Conservation (phyloP, 2,329 filamentous ascomycete genomes). For the Periconia sp. region DNA sequence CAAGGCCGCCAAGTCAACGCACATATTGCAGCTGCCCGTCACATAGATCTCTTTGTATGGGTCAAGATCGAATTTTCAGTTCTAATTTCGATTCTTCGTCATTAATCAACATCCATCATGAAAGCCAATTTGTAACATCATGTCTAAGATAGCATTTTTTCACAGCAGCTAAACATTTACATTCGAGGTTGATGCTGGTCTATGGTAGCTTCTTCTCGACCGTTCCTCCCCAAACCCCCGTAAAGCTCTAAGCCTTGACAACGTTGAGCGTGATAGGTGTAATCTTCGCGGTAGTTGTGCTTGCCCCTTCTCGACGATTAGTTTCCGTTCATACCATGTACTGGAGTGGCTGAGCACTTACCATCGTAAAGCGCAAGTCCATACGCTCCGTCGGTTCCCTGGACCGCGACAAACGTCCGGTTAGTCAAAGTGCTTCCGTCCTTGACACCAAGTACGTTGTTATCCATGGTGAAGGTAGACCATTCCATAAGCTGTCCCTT, state of each 20-base stretch:
- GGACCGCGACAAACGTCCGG: slow-evolving; percentile 31
- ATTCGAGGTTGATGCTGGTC: too few relatives aligned
- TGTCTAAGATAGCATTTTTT: too few relatives aligned
- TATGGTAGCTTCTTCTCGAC: too few relatives aligned
- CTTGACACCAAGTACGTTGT: slow-evolving; percentile 30
- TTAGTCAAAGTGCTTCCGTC: slow-evolving; percentile 32
- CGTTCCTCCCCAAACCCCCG: too few relatives aligned
- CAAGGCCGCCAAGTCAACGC: too few relatives aligned
- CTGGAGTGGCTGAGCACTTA: slow-evolving; percentile 11
- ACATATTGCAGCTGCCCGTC: too few relatives aligned
- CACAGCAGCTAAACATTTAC: too few relatives aligned
- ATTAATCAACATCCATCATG: too few relatives aligned
- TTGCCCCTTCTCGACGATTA: slow-evolving; percentile 22
- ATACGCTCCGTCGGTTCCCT: slow-evolving; percentile 18
- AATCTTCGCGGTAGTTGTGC: slow-evolving; percentile 20
- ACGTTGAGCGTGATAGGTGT: slow-evolving; percentile 26
- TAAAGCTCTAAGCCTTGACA: slow-evolving; percentile 17
- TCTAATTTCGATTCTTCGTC: background rate
- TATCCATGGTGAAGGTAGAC: slow-evolving; percentile 36
- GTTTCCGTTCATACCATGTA: background rate
- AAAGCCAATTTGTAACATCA: too few relatives aligned
- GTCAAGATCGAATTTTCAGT: background rate
- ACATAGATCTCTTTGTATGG: too few relatives aligned
- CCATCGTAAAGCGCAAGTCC: slow-evolving; percentile 34
- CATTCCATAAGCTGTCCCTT: slow-evolving; percentile 35